Conservation (phyloP, 129 eudicot species). For the Tagetes erecta region DNA sequence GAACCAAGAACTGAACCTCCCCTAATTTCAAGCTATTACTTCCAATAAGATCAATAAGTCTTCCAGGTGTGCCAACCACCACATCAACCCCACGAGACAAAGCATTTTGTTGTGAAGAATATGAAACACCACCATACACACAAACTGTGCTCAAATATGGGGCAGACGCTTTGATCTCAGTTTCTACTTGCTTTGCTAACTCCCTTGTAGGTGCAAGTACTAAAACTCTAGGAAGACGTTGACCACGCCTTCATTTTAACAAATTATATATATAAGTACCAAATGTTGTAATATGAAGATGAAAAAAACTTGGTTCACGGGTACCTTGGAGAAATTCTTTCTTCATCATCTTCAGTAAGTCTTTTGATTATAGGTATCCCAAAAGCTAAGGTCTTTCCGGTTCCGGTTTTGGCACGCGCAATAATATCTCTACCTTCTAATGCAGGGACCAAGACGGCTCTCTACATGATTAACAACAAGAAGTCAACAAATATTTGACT, state of each 20-base stretch:
- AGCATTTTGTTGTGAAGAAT: constrained; percentile 64
- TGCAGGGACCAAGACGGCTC: constrained; percentile 94
- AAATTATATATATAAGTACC: constrained; percentile 8
- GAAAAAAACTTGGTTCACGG: not conserved
- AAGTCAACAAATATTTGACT: constrained; percentile 7
- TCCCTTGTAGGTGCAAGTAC: constrained; percentile 98
- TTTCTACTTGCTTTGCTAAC: constrained; percentile 94
- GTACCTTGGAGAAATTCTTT: constrained; percentile 66
- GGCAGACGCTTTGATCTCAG: constrained; percentile 90
- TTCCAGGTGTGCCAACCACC: constrained; percentile 99
- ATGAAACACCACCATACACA: constrained; percentile 95
- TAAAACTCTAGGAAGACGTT: constrained; percentile 78
- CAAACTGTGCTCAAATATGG: constrained; percentile 95
- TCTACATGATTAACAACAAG: constrained; percentile 44
- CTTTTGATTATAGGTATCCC: constrained; percentile 89
- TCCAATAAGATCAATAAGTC: constrained; percentile 86
- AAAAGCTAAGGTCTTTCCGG: constrained; percentile 95
- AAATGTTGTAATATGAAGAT: not conserved
- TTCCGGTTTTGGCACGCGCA: constrained; percentile 99
- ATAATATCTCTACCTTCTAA: constrained; percentile 88
- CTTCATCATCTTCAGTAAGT: constrained; percentile 62
- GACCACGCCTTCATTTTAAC: constrained; percentile 56
- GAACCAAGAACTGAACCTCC: constrained; percentile 88
- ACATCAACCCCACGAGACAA: constrained; percentile 96
- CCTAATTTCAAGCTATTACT: constrained; percentile 71